Conservation (phyloP, 2,329 filamentous ascomycete species). For the Aureobasidium lini region DNA sequence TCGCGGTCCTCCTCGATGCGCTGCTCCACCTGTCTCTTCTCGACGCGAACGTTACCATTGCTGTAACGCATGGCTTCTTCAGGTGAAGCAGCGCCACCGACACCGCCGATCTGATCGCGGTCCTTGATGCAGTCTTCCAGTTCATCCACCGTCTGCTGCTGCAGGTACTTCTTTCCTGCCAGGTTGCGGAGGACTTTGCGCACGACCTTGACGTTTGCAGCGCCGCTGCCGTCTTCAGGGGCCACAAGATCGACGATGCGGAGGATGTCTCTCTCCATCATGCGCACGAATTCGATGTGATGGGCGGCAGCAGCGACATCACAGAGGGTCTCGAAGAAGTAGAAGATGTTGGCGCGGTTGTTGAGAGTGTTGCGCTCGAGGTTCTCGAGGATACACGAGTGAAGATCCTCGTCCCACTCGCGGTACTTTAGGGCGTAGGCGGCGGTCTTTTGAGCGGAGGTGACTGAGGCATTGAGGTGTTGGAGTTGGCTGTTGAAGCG, state of each 20-base stretch:
- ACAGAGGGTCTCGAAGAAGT: conserved; percentile 92
- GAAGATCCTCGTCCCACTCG: conserved; percentile 93
- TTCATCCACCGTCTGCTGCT: conserved; percentile 65
- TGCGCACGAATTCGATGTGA: conserved; percentile 74
- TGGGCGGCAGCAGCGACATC: conserved; percentile 73
- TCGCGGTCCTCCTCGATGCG: conserved; percentile 95
- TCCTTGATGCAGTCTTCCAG: conserved; percentile 79
- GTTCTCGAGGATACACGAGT: conserved; percentile 95
- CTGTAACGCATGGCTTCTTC: conserved; percentile 4
- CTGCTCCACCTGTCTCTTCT: conserved; percentile 89
- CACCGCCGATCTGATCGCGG: conserved; percentile 46
- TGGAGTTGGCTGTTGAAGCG: conserved; percentile 88
- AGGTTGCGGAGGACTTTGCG: conserved; percentile 56
- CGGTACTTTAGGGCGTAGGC: conserved; percentile 90
- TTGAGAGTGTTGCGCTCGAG: conserved; percentile 95
- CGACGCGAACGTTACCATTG: conserved; percentile 44
- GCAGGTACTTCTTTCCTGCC: conserved; percentile 63
- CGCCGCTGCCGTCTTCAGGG: conserved; percentile 76
- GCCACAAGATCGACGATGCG: conserved; percentile 88
- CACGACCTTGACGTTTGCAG: conserved; percentile 80
- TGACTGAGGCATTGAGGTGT: conserved; percentile 83
- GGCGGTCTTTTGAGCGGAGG: conserved; percentile 83
- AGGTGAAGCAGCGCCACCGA: conserved; percentile 12
- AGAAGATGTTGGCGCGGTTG: conserved; percentile 96
- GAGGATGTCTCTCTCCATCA: conserved; percentile 91